phyloP scores from a whole-genome alignment of 1,284 basidiomycete species.

The Mycosarcoma mackinlayi region DNA sequence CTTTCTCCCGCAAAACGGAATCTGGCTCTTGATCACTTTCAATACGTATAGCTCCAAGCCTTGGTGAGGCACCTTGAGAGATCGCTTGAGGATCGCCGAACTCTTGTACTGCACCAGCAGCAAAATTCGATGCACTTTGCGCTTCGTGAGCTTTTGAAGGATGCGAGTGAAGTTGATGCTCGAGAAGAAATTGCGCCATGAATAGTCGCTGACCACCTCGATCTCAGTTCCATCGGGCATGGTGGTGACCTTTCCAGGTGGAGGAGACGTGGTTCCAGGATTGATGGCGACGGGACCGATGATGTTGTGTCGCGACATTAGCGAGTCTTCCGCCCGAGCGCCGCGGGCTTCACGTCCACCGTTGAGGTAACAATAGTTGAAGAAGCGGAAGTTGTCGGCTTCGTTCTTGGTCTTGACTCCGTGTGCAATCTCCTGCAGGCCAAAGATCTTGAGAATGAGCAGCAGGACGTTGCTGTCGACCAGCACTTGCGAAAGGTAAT shows the following conservation, averaged over 20 bases:
- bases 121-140: conserved; percentile 91
- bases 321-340: conserved; percentile 68
- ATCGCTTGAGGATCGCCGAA: conserved; percentile 85
- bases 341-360: conserved; percentile 65
- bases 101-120: conserved; percentile 99
- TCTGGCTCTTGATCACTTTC: conserved; percentile 98
- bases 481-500: conserved; percentile 91
- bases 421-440: conserved; percentile 86
- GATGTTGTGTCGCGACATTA: conserved; percentile 43
- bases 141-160: conserved; percentile 96
- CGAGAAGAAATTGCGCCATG: conserved; percentile 98
- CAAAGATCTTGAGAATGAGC: conserved; percentile 97
- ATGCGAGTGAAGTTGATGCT: conserved; percentile 98
- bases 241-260: conserved; percentile 34
- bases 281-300: conserved; percentile 52
- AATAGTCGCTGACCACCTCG: conserved; percentile 90
- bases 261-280: conserved; percentile 43
- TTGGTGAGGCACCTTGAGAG: conserved; percentile 91
- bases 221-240: conserved; percentile 68
- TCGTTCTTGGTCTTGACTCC: conserved; percentile 89
- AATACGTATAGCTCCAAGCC: conserved; percentile 95
- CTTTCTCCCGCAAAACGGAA: conserved; percentile 96
- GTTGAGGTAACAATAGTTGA: conserved; percentile 87
- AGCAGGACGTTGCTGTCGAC: conserved; percentile 95
- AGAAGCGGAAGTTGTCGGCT: conserved; percentile 83